A percentile compares a stretch with the other conserved stretches of the same genome.
Conservation (phyloP, 2,329 filamentous ascomycete genomes). For the Fusarium vanettenii region DNA sequence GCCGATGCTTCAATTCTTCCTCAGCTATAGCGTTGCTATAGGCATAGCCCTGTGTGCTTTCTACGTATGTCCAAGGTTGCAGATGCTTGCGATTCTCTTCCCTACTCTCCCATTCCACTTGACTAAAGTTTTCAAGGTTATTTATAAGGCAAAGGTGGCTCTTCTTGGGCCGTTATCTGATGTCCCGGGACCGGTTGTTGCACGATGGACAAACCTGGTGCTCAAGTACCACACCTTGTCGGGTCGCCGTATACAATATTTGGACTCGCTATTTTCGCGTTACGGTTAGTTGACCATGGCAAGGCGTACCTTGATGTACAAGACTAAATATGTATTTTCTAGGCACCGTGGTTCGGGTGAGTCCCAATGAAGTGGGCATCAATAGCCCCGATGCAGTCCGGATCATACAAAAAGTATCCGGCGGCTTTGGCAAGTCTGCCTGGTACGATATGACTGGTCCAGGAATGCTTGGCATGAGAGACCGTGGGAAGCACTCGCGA, state of each 20-base stretch:
- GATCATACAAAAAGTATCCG: neutral
- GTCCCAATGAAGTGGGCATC: neutral
- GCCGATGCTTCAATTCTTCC: neutral
- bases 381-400: neutral
- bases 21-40: neutral
- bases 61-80: neutral
- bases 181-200: neutral
- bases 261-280: neutral
- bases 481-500: neutral
- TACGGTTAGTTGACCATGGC: neutral
- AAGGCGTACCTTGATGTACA: rapidly evolving
- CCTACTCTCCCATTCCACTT: too few species aligned
- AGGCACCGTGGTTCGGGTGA: neutral
- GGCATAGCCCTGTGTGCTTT: neutral
- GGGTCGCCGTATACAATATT: neutral
- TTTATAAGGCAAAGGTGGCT: neutral
- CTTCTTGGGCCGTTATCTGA: neutral
- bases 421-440: neutral
- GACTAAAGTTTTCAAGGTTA: too few species aligned
- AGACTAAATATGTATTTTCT: neutral
- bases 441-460: constrained; percentile 4
- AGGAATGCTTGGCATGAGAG: constrained; percentile 4
- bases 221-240: neutral
- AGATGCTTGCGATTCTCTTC: too few species aligned
- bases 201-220: neutral